A percentile compares a stretch with the other conserved stretches of the same genome.
Evolutionary conservation across 2,329 filamentous ascomycete species (phyloP).

Genomic region (Chrysosporium queenslandicum): DNA sequence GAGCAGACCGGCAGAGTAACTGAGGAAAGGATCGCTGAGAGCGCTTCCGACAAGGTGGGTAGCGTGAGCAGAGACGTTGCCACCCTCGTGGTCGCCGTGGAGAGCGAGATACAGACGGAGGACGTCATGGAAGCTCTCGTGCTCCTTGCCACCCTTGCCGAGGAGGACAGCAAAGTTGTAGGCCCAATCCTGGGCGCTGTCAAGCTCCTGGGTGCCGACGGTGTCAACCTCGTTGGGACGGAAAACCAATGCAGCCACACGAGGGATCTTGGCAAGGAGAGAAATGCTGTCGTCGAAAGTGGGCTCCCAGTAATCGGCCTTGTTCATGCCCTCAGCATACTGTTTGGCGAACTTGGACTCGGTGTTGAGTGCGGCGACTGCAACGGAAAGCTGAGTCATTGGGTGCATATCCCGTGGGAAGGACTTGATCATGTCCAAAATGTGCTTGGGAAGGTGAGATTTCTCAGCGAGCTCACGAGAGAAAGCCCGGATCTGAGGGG

Average conservation of each 20-base stretch:
- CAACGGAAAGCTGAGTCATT: conserved; percentile 96
- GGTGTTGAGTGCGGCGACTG: conserved; percentile 91
- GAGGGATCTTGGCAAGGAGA: conserved; percentile 88
- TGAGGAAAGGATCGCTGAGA: conserved; percentile 87
- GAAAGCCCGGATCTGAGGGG: conserved; percentile 67
- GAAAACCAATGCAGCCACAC: conserved; percentile 95
- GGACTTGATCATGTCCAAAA: conserved; percentile 76
- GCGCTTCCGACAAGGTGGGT: conserved; percentile 93
- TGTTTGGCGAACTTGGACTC: conserved; percentile 87
- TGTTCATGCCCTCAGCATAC: conserved; percentile 82
- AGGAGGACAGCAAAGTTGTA: conserved; percentile 98
- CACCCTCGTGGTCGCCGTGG: conserved; percentile 95
- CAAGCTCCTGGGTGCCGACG: conserved; percentile 63
- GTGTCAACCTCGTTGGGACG: conserved; percentile 69
- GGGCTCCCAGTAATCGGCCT: conserved; percentile 97
- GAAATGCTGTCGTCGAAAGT: conserved; percentile 93
- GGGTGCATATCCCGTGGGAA: conserved; percentile 88
- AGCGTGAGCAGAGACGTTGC: conserved; percentile 90
- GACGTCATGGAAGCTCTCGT: conserved; percentile 91
- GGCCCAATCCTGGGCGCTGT: conserved; percentile 85
- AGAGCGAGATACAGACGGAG: conserved; percentile 89
- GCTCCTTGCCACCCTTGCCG: conserved; percentile 71
- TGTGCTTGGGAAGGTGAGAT: conserved; percentile 68
- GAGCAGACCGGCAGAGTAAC: conserved; percentile 89
- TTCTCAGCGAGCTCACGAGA: conserved; percentile 82